Base-by-base conservation (phyloP, 306 rosid species). In the Boehmeria nivea region DNA sequence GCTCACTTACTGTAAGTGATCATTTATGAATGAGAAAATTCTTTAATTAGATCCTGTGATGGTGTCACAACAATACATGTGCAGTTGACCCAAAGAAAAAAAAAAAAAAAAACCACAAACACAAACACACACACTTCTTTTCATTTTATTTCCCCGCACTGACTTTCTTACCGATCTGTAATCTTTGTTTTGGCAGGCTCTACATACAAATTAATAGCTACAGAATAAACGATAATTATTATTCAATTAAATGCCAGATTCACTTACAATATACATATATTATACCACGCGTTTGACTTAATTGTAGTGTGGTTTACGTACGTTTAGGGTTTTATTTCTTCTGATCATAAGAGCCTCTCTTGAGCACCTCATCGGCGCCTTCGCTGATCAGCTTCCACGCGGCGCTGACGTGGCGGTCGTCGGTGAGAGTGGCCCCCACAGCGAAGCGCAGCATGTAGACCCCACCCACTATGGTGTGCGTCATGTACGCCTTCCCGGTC, bases 391-490 rank as follows among this genome's bases (percentile, higher is more conserved):
- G 31, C 23, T 38, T 47, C 71, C 71, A 73, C 63, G 74, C 59
- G 26, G 67, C 71, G 19, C 42, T 51, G 33, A 73, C 74, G 74
- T 68, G 71, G 26, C 40, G 12, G 14, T 73, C 79, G 22, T 63
- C 54, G 0, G 73, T 73, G 0, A 73, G 58, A 1, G 79, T 68
- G 59, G 74, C 63, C 26, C 74, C 67, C 23, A 63, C 63, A 0
- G 74, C 71, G 23, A 73, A 73, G 26, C 79, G 61, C 63, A 73
- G 16, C 55, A 73, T 36, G 9, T 61, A 73, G 0, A 61, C 50
- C 23, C 66, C 70, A n/a, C 78, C 69, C 26, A 73, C 78, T 12
- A 57, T 44, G 12, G 78, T 72, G 50, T 73, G 78, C 3, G 58
- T 67, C 59, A 73, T 44, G 26, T 72, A 72, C 4, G 37, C 34